A percentile compares a stretch with the other conserved stretches of the same genome.
phyloP scores from a whole-genome alignment of 1,284 basidiomycete species.

The Moesziomyces antarcticus region DNA sequence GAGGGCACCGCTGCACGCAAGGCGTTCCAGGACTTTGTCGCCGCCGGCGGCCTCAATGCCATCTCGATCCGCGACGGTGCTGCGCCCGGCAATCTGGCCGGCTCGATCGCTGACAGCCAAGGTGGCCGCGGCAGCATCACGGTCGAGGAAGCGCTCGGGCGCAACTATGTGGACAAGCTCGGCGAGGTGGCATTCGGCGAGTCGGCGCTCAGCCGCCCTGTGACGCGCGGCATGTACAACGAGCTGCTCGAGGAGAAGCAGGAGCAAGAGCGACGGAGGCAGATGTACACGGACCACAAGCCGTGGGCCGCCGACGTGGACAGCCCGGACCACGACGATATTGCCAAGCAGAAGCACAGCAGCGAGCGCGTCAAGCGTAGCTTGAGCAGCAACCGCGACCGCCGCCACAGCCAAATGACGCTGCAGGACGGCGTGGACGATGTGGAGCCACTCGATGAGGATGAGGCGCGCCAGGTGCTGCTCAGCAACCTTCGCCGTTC shows the following conservation, averaged over 20 bases:
- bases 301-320: conserved; percentile 27
- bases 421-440: conserved; percentile 31
- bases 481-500: conserved; percentile 23
- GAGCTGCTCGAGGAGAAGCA: conserved; percentile 54
- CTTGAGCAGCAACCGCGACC: conserved; percentile 27
- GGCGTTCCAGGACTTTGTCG: conserved; percentile 56
- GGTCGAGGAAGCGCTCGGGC: conserved; percentile 42
- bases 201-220: conserved; percentile 52
- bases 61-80: conserved; percentile 38
- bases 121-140: conserved; percentile 25
- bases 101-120: conserved; percentile 11
- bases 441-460: conserved; percentile 11
- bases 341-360: conserved; percentile 6
- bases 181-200: conserved; percentile 57
- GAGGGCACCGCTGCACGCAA: conserved; percentile 46
- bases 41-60: conserved; percentile 48
- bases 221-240: conserved; percentile 52
- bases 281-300: conserved; percentile 22
- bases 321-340: conserved; percentile 7
- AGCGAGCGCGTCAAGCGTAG: conserved; percentile 20
- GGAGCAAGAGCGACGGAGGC: conserved; percentile 30
- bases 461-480: conserved; percentile 24
- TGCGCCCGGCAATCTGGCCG: conserved; percentile 1
- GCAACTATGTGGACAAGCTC: conserved; percentile 56
- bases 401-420: conserved; percentile 37